Evolutionary conservation across 2,329 filamentous ascomycete genomes (phyloP).

Genomic region (Aplosporella prunicola): DNA sequence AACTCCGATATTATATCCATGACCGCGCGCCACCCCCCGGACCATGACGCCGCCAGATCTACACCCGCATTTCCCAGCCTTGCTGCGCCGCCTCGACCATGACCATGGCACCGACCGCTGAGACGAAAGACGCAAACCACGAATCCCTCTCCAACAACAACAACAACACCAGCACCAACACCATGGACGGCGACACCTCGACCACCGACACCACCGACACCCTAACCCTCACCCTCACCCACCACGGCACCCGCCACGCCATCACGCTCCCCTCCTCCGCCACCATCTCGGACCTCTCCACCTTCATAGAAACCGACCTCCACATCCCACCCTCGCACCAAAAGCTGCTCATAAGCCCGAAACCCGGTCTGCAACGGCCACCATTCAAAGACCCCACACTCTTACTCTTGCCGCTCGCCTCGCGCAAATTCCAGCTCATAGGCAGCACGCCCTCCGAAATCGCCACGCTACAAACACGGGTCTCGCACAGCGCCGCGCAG

Average conservation of each 20-base stretch:
- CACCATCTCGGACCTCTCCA: slow-evolving; percentile 50
- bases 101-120: no score
- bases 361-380: slow-evolving; percentile 53
- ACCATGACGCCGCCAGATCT: slow-evolving; percentile 5
- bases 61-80: not conserved
- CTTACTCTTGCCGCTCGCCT: slow-evolving; percentile 41
- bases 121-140: no score
- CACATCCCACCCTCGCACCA: slow-evolving; percentile 53
- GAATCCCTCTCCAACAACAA: not conserved
- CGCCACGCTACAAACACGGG: slow-evolving; percentile 39
- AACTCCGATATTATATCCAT: not conserved
- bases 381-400: slow-evolving; percentile 52
- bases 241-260: slow-evolving; percentile 44
- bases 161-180: not conserved
- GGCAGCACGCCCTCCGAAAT: slow-evolving; percentile 54
- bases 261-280: slow-evolving; percentile 40
- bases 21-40: not conserved
- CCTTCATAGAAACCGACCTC: slow-evolving; percentile 46
- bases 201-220: not conserved
- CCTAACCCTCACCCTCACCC: slow-evolving; percentile 39
- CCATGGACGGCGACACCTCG: not conserved
- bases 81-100: no score
- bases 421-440: slow-evolving; percentile 56
- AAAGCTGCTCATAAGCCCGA: slow-evolving; percentile 57
- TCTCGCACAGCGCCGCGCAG: slow-evolving; percentile 22